Base-by-base conservation (phyloP, 306 rosid species). In the Dicorynia guianensis region DNA sequence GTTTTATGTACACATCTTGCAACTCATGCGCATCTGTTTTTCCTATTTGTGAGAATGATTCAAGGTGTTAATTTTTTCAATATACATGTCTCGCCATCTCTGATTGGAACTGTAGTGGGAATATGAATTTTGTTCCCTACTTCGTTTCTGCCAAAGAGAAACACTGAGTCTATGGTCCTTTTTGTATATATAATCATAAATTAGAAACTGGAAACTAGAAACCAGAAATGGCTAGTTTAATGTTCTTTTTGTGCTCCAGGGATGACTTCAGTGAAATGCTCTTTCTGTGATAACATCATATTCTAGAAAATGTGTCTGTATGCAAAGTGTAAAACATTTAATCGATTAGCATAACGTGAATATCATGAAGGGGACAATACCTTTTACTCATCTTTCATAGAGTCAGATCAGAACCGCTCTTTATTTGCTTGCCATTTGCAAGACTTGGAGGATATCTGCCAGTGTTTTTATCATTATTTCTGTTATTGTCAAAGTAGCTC, bases 181-280 rank as follows among this genome's bases (percentile, higher is more conserved):
- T 35, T 59, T 74, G 71, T 78, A 56, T 50, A 69, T 74, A n/a
- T n/a, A n/a, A n/a, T n/a, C n/a, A n/a, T n/a, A n/a, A 56, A 38
- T 15, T 67, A 67, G 46, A 46, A 46, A 46, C 4, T 25, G 2
- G 30, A 25, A 25, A 25, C 30, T 25, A 25, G 30, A 25, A 25
- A 59, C 17, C 13, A 60, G 60, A 61, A 30, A 62, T 49, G 25
- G 8, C 61, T 18, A 1, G 38, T 66, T 34, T 30, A 49, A 17
- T 38, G 42, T 15, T 6, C 52, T 39, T 8, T 3, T 40, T 67
- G 60, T 11, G 49, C 30, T 25, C 30, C 30, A 2, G 30, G 1
- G 1, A 25, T 25, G 46, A 46, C 11, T 46, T 1, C n/a, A 13
- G 52, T 46, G 4, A 6, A 44, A 11, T 44, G 49, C 20, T 6